Evolutionary conservation across 2,329 filamentous ascomycete genomes (phyloP), one percentile per base, ranked within the genome.

Genomic region (Cercospora janseana): DNA sequence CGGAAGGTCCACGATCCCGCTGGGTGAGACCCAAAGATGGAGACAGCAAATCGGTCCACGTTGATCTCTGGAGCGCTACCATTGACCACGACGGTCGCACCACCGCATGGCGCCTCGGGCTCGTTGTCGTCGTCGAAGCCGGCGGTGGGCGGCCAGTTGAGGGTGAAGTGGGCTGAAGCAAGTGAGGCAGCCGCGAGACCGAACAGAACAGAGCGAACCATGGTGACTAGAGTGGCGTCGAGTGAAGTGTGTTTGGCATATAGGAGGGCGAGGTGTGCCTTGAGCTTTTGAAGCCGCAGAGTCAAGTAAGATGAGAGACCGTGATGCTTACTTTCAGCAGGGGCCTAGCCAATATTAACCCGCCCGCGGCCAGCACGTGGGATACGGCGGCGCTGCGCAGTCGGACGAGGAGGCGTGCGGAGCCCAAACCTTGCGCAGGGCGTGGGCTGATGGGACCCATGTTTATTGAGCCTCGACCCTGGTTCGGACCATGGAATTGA

Each of bases 141-240:
- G 7, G 61, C 61, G 8, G 62, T 61, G 8, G 57, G 55, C 18
- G 72, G 73, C 51, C 67, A 70, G 13, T 69, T 56, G 29, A 75
- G 64, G 16, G 59, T 59, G 67, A 74, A 75, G 58, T 75, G 73
- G 4, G 72, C 72, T 4, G 70, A 63, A 18, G 67, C 60, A 49
- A 69, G 58, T 35, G 51, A 56, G 15, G 63, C 59, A 12, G 61
- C 55, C 31, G 55, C 55, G 26, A 65, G 52, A 32, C 49, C 42
- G 43, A 71, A 24, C 24, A 66, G 23, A 34, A 62, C 18, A 18
- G 47, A 60, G 44, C 48, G 55, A 24, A 58, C 18, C 58, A 64
- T 66, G 45, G 13, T 60, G 18, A 40, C n/a, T n/a, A 23, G 15
- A 26, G 26, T 8, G 13, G 35, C 21, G 41, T 46, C 18, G 40